Evolutionary conservation across 441 rosid genomes (phyloP), one percentile per base, ranked within the genome.

Genomic region (Capsella rubella): DNA sequence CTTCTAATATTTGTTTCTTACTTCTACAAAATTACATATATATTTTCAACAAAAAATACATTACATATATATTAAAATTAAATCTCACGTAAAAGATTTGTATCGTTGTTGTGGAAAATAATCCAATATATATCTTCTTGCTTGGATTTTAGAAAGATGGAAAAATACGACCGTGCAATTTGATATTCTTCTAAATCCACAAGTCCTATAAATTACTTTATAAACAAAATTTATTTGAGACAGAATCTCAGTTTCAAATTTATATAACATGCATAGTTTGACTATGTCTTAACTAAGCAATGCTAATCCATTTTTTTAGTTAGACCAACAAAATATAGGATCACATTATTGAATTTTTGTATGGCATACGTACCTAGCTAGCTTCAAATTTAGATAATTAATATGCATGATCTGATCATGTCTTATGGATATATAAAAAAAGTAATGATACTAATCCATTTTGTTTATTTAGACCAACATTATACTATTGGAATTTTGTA

Each of bases 241-340:
- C 42, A 64, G n/a, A 14, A 55, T 72, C 70, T 13, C 11, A 35
- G 56, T 47, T 56, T 47, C 45, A 29, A 37, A 47, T 37, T 73
- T 51, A 56, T 37, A 14, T 47, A 37, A 31, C 35, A 56, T 40
- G 62, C 54, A 50, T 66, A 61, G 39, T 57, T 43, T 39, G 35
- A 56, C 57, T 35, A 58, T 50, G 46, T 66, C 27, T 66, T 47
- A 29, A 9, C 9, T 37, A 37, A 53, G 10, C 32, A 27, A 8
- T 37, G 57, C 13, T 31, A 74, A 66, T 28, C 67, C 49, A 72
- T 28, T 54, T 72, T 37, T 12, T 62, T 51, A 40, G 12, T 28
- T 29, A 9, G 43, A 14, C 14, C 11, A 8, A 28, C 31, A 12
- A 50, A 52, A 18, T 55, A 34, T 15, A 55, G 13, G 18, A n/a